Evolutionary conservation across 768 basidiomycete genomes (phyloP), one percentile per base, ranked within the genome.

Genomic region (Russula earlei): DNA sequence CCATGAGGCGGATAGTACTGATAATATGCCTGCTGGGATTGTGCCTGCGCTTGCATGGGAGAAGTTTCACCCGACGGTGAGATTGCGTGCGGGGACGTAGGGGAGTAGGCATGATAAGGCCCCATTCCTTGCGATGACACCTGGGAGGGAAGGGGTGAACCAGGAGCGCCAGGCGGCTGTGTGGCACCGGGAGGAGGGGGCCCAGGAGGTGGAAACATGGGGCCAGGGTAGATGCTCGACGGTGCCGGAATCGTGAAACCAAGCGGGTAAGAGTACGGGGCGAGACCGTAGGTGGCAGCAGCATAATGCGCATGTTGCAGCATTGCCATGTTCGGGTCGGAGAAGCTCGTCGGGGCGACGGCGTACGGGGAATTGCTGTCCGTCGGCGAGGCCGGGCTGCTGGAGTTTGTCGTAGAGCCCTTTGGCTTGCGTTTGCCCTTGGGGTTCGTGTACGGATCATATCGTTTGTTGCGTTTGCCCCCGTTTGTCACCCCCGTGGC

Each of bases 391-490:
- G 61, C 33, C 20, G 52, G 59, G 8, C 52, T 31, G 27, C 55
- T 56, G 27, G 49, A 33, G 45, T 45, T 57, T 4, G 56, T n/a
- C 7, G 31, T 43, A 7, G 54, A 52, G 12, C 33, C 15, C n/a
- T 57, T 62, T 24, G 55, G 9, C 25, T 55, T 60, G 42, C 61
- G 61, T 29, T 61, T 56, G 3, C 52, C 22, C 31, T 56, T 64
- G 11, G 61, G n/a, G 1, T 51, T 27, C 22, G 33, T 41, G 50
- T 71, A 71, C 1, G 70, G 70, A 14, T 69, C 70, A 49, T 66
- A 71, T 3, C 70, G 66, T 57, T 69, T 70, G 22, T 31, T 51
- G 9, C 69, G 68, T 58, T 68, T 69, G 40, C 59, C 50, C 4
- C 62, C 55, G 15, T 65, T 52, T 8, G 27, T 25, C 14, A 40